Base-by-base conservation (phyloP, 1,139 yeast species). In the Sugiyamaella neomexicana region DNA sequence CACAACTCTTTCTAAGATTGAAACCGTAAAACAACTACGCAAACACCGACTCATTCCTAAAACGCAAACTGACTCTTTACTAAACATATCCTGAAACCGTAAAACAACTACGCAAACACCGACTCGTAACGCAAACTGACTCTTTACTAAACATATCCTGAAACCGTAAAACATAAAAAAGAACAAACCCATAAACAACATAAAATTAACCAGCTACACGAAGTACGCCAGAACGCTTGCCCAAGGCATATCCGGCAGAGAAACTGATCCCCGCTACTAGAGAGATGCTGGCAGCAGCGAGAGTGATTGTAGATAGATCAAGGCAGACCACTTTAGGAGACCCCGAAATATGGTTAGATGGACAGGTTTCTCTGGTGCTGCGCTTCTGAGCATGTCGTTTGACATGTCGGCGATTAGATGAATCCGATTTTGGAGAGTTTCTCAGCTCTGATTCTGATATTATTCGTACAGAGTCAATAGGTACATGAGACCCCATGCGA, bases 221-320 rank as follows among this genome's bases (percentile, higher is more conserved):
- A 20, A 56, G 54, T 38, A 52, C 39, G 47, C 56, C 64, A 1
- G 67, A 62, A 12, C 66, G 57, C 44, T 59, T 55, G 29, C 70
- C 70, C 23, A 67, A 45, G 2, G 68, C 69, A 47, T 64, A 67
- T 13, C 70, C 70, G 7, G 70, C 70, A 32, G 67, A 57, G 55
- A 67, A 67, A 20, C 68, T 64, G 29, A 65, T 57, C 9, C 68
- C 67, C 1, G 68, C 68, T 12, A 67, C 68, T 6, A 65, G 36
- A n/a, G 68, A 65, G 15, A 65, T 55, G 9, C 70, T 68, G 1
- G 69, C 69, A 3, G 66, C 64, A 2, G 67, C 68, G 16, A 65
- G 55, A 8, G 64, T 53, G 17, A 64, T 55, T 9, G 62, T 59
- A 1, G 63, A 54, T 16, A 60, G 46, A 31, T 62, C 65, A 2